Evolutionary conservation across 164 flowering plant species (phyloP).

Genomic region (Hamamelis virginiana): DNA sequence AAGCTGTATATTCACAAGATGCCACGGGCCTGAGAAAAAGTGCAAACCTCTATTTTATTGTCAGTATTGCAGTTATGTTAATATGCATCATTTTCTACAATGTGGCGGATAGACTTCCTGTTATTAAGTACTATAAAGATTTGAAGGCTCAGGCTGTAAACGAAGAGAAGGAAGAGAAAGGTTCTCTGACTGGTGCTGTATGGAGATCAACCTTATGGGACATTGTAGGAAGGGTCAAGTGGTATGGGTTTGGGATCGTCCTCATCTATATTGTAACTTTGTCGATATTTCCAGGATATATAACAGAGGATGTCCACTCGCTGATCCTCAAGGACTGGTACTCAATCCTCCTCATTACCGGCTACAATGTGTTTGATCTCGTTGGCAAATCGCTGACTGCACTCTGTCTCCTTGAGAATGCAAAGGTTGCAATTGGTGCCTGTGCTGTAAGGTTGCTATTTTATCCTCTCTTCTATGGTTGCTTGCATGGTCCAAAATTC

Average conservation of each 20-base stretch:
- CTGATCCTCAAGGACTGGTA: slow-evolving; percentile 81
- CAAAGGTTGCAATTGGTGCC: slow-evolving; percentile 66
- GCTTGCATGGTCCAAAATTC: slow-evolving; percentile 90
- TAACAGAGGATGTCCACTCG: slow-evolving; percentile 95
- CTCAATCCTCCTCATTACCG: slow-evolving; percentile 69
- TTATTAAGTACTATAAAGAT: slow-evolving; percentile 70
- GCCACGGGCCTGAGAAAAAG: slow-evolving; percentile 70
- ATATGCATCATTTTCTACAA: slow-evolving; percentile 76
- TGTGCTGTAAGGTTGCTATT: slow-evolving; percentile 66
- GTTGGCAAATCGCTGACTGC: slow-evolving; percentile 84
- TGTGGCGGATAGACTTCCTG: slow-evolving; percentile 71
- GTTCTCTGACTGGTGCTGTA: slow-evolving; percentile 35
- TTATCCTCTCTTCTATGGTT: slow-evolving; percentile 73
- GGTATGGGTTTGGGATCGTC: slow-evolving; percentile 73
- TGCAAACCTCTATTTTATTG: slow-evolving; percentile 83
- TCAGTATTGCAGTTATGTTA: slow-evolving; percentile 65
- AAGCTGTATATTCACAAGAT: slow-evolving; percentile 75
- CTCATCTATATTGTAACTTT: slow-evolving; percentile 76
- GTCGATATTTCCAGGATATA: slow-evolving; percentile 87
- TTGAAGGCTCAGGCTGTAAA: slow-evolving; percentile 56
- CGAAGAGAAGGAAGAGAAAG: slow-evolving; percentile 60
- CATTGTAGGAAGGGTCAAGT: slow-evolving; percentile 64
- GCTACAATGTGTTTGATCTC: slow-evolving; percentile 87
- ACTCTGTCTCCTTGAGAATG: slow-evolving; percentile 58
- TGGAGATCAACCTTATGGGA: slow-evolving; percentile 68